A percentile compares a stretch with the other conserved stretches of the same genome.
phyloP scores from a whole-genome alignment of 1,284 basidiomycete species.

The Sparassis latifolia region DNA sequence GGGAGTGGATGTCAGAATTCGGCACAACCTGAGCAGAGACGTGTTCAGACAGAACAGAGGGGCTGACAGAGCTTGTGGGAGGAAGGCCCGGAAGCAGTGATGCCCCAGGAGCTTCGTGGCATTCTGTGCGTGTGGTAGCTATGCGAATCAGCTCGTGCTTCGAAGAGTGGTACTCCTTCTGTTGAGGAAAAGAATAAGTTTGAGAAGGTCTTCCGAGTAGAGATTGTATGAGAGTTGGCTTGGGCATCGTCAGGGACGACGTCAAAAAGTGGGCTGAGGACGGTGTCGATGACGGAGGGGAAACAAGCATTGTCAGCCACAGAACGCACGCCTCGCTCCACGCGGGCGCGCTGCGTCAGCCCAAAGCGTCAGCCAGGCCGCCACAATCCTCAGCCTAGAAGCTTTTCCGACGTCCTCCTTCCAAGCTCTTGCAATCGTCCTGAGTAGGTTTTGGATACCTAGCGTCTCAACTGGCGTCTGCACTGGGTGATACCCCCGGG shows the following conservation, averaged over 20 bases:
- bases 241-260: slow-evolving; percentile 33
- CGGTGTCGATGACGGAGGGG: background rate
- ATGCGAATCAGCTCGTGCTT: slow-evolving; percentile 31
- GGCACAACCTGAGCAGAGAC: background rate
- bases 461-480: no score
- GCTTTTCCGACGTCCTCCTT: no score
- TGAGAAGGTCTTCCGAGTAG: slow-evolving; percentile 53
- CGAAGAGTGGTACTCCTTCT: slow-evolving; percentile 44
- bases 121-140: slow-evolving; percentile 16
- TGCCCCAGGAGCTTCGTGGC: slow-evolving; percentile 5
- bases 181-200: slow-evolving; percentile 39
- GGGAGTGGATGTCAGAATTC: background rate
- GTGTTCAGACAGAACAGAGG: background rate
- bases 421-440: no score
- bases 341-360: no score
- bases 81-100: slow-evolving; percentile 4
- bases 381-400: no score
- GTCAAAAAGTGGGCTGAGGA: background rate
- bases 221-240: slow-evolving; percentile 52
- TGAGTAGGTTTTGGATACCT: no score
- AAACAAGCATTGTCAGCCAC: no score
- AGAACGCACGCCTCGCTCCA: no score
- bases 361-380: no score
- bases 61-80: slow-evolving; percentile 1
- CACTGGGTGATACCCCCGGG: no score